Conservation (phyloP, 495 filamentous ascomycete genomes). For the Podospora comata region DNA sequence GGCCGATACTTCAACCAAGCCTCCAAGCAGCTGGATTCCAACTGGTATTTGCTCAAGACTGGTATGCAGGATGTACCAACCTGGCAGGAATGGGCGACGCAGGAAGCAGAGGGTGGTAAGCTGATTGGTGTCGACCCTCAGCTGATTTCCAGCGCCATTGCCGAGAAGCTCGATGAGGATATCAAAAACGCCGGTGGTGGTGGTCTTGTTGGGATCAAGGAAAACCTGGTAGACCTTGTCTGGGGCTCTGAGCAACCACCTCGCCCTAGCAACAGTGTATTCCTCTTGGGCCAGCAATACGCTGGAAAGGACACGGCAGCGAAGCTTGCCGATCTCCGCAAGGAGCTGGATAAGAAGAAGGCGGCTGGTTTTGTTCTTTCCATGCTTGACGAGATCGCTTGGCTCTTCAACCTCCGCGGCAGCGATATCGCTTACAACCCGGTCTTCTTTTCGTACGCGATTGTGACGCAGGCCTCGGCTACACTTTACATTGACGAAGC, state of each 20-base stretch:
- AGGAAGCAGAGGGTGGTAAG: constrained; percentile 81
- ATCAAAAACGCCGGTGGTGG: constrained; percentile 84
- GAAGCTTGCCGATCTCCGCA: constrained; percentile 83
- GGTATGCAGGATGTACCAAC: constrained; percentile 91
- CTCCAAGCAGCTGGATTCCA: constrained; percentile 81
- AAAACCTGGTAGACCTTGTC: constrained; percentile 83
- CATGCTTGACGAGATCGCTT: constrained; percentile 96
- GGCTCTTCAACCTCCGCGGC: constrained; percentile 95
- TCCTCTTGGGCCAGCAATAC: constrained; percentile 66
- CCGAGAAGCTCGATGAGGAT: constrained; percentile 80
- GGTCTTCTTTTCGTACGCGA: constrained; percentile 96
- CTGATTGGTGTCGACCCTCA: constrained; percentile 88
- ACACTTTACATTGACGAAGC: constrained; percentile 81
- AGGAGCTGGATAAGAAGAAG: constrained; percentile 91
- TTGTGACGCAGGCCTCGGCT: constrained; percentile 76
- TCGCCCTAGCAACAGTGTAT: constrained; percentile 72
- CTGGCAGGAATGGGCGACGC: constrained; percentile 95
- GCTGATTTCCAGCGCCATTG: constrained; percentile 78
- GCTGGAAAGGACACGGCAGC: constrained; percentile 78
- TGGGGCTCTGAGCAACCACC: constrained; percentile 76
- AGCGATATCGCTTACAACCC: constrained; percentile 98
- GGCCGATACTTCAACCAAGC: constrained; percentile 99
- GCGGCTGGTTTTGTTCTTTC: constrained; percentile 83
- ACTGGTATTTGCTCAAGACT: constrained; percentile 91
- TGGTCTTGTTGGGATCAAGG: constrained; percentile 64